Evolutionary conservation across 805 yeast genomes (phyloP), one percentile per base, ranked within the genome.

Genomic region (Wickerhamomyces silvicola): DNA sequence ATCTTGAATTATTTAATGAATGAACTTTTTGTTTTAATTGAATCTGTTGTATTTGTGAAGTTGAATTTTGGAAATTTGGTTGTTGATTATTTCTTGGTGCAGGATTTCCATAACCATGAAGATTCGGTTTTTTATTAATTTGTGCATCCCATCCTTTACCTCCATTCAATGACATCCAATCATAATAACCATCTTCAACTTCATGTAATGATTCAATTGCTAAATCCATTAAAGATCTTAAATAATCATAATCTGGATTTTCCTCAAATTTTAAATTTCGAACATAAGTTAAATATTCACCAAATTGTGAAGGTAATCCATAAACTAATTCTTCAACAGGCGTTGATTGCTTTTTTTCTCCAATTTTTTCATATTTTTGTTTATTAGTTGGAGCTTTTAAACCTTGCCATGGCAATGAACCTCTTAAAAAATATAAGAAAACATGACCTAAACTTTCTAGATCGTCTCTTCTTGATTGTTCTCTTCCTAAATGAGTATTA

Each of bases 351-450:
- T 83, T 83, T 48, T 81, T 81, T 43, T 81, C 81, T 18, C 92
- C 92, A 55, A 83, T 83, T 52, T 81, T 82, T 56, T 83, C 92
- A 53, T 82, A 82, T 55, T 82, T 82, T 43, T 76, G 71, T 54
- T 83, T 82, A 55, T 82, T 82, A n/a, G 85, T 81, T 37, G 86
- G 86, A 2, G 90, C 92, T 57, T 81, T 82, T 38, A 82, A 62
- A n/a, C 94, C 94, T 60, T 82, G 94, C 94, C 94, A 82, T 28
- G 94, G 94, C 52, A 82, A 66, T 41, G 77, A 80, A 18, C 94
- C 92, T 50, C 83, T 70, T 35, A 81, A 57, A 48, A 82, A 82
- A 56, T 82, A 82, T 52, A 82, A 74, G 51, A 82, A 82, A 1
- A 82, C 92, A 59, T 82, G 92, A 12, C 90, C 92, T 46, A 82